Base-by-base conservation (phyloP, 2,329 filamentous ascomycete genomes). In the Cytospora piceicola region DNA sequence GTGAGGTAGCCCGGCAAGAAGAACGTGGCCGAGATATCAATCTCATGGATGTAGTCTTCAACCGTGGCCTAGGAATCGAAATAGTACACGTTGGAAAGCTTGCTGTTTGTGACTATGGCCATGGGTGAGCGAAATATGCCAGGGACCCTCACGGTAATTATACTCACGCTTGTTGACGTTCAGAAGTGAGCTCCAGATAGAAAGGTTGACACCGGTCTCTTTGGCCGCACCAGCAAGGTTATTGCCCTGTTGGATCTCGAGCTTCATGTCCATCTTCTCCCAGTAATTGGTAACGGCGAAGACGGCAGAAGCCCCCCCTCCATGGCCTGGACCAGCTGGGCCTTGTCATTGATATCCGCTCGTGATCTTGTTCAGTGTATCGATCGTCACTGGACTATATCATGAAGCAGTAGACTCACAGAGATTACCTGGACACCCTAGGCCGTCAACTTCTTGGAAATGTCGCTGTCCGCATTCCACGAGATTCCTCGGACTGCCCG, bases 61-160 rank as follows among this genome's bases (percentile, higher is more conserved):
- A 85, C 79, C 15, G 81, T 75, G 24, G 84, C 85, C 72, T 88
- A 88, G 72, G 74, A 77, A 73, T 88, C 86, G 67, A 88, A 88
- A 68, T 85, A 82, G 67, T 79, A 74, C 34, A 83, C 79, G 53
- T 78, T 71, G 29, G 75, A 58, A 5, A 82, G 76, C 20, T 71
- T 73, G 62, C 80, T 80, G 9, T 78, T 76, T 55, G 76, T 75
- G 24, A 79, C 77, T 80, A 52, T 49, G 15, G 11, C 5, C 3
- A 17, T 14, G n/a, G 32, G 55, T 63, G 20, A 56, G 62, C 29
- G n/a, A 15, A 15, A 11, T 46, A 42, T 22, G 1, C 30, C 24
- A 14, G 4, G 8, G 4, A 2, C 11, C 9, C 9, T 11, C 20
- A 24, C 14, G 49, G n/a, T 5, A 24, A 5, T 52, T 53, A 57